A percentile compares a stretch with the other conserved stretches of the same genome.
These are phyloP conservation scores for Fagus crenata DNA, from an alignment of 306 rosid genomes.

Conservation along the genomic window DNA sequence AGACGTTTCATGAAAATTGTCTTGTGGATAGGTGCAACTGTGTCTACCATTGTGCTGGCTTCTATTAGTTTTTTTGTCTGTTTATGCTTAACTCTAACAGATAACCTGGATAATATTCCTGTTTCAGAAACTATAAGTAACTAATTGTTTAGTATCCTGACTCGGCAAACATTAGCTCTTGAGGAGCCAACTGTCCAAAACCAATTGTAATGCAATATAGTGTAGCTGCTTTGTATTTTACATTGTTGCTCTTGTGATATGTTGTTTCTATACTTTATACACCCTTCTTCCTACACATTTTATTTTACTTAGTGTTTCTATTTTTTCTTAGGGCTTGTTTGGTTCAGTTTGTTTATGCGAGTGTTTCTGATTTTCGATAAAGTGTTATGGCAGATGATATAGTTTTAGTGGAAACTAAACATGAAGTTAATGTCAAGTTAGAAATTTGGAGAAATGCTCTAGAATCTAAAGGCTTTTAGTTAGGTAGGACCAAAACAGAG, in stretches of 20 bases:
- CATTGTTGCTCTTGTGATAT: neutral
- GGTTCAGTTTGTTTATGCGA: neutral
- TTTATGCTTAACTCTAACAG: neutral
- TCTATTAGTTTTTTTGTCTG: neutral
- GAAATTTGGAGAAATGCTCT: no score
- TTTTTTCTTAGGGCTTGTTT: neutral
- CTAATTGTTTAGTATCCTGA: neutral
- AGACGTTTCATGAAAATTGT: neutral
- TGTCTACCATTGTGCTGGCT: neutral
- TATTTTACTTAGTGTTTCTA: neutral
- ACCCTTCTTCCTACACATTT: neutral
- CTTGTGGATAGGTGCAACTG: neutral
- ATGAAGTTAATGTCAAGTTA: no score
- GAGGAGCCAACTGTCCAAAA: neutral
- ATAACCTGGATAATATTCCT: neutral
- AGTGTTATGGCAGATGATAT: neutral
- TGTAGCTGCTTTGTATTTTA: neutral
- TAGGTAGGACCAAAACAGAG: no score
- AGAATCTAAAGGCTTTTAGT: no score
- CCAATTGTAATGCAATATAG: neutral
- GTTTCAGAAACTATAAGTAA: constrained; percentile 18
- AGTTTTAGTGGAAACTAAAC: no score
- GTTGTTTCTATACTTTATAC: neutral
- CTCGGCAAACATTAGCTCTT: neutral
- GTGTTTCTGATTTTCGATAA: neutral